Conservation (phyloP, 805 yeast genomes). For the Saturnispora gosingensis region DNA sequence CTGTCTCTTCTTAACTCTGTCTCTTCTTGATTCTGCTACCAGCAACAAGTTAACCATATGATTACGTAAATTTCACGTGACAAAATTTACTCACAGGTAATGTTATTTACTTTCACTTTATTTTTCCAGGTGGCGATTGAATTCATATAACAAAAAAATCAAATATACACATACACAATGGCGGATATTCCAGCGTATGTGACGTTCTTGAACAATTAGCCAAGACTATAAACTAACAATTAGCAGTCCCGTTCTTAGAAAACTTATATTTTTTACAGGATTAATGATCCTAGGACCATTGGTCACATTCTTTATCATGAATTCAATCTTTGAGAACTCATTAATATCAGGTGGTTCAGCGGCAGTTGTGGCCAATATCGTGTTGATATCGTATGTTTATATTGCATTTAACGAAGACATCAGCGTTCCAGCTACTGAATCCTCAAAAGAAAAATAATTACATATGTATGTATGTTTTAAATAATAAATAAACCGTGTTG, state of each 20-base stretch:
- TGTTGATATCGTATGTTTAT: constrained; percentile 60
- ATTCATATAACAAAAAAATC: too few species aligned
- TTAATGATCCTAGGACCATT: constrained; percentile 69
- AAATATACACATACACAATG: constrained; percentile 14
- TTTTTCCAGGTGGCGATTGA: neutral
- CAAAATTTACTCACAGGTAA: too few species aligned
- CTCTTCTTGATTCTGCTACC: too few species aligned
- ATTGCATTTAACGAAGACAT: constrained; percentile 66
- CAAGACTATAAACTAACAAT: neutral
- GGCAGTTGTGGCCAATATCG: constrained; percentile 66
- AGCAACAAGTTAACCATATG: neutral
- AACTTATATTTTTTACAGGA: constrained; percentile 64
- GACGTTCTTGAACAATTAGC: neutral
- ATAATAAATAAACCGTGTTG: neutral
- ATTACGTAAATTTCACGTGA: neutral
- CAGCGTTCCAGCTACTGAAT: constrained; percentile 14
- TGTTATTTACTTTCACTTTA: neutral
- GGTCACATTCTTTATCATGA: constrained; percentile 43
- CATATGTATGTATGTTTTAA: neutral
- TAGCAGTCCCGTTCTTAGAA: constrained; percentile 50
- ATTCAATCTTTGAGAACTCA: constrained; percentile 35
- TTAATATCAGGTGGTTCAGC: constrained; percentile 73
- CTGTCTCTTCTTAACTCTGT: too few species aligned
- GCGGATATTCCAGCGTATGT: constrained; percentile 32
- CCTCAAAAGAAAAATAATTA: constrained; percentile 21